Conservation (phyloP, 768 basidiomycete genomes). For the Suillus paluster region DNA sequence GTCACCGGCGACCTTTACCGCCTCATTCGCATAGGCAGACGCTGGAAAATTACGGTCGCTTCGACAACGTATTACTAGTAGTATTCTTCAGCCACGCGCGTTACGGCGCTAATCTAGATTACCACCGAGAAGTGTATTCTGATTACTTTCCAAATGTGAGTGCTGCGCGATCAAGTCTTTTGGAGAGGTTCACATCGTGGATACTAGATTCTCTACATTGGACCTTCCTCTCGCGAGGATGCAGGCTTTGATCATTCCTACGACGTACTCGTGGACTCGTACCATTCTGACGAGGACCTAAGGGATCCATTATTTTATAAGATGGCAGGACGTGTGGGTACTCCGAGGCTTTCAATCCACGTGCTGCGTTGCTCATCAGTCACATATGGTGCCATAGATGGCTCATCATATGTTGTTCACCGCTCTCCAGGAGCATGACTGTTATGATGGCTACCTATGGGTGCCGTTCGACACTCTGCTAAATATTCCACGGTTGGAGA, state of each 20-base stretch:
- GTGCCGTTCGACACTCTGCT: slow-evolving; percentile 55
- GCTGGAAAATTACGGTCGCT: slow-evolving; percentile 37
- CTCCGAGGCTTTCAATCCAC: background rate
- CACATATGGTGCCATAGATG: slow-evolving; percentile 35
- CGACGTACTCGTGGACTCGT: slow-evolving; percentile 53
- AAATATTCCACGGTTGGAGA: slow-evolving; percentile 51
- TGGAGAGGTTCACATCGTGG: background rate
- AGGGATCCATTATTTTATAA: slow-evolving; percentile 39
- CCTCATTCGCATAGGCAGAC: slow-evolving; percentile 17
- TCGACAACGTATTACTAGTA: slow-evolving; percentile 47
- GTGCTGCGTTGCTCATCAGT: background rate
- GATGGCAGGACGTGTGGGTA: slow-evolving; percentile 48
- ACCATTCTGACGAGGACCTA: slow-evolving; percentile 48
- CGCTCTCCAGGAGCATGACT: slow-evolving; percentile 44
- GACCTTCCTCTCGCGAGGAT: slow-evolving; percentile 51
- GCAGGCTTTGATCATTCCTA: slow-evolving; percentile 52
- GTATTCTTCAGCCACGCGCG: slow-evolving; percentile 56
- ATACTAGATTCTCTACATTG: slow-evolving; percentile 50
- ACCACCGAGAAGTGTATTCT: slow-evolving; percentile 49
- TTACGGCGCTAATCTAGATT: slow-evolving; percentile 51
- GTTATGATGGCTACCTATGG: slow-evolving; percentile 58
- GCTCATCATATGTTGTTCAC: slow-evolving; percentile 60
- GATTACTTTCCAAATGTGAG: slow-evolving; percentile 55
- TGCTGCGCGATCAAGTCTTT: slow-evolving; percentile 1
- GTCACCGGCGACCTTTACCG: slow-evolving; percentile 27